Evolutionary conservation across 2,329 filamentous ascomycete species (phyloP), one percentile per base, ranked within the genome.

Genomic region (Exophiala alcalophila): DNA sequence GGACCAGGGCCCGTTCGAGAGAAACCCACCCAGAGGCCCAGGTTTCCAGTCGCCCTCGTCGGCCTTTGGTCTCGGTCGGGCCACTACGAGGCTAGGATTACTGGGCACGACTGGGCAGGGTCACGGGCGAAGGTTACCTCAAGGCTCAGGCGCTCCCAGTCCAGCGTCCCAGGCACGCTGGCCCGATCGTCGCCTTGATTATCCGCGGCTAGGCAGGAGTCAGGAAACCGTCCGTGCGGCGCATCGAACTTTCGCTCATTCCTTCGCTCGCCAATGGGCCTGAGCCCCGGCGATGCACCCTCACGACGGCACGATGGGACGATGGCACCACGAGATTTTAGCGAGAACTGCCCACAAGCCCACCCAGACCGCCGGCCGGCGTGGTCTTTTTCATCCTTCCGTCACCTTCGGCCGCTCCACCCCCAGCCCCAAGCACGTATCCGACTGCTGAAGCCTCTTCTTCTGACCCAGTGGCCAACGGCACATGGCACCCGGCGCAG

Each of bases 301-400:
- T n/a, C n/a, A n/a, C n/a, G n/a, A n/a, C n/a, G n/a, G n/a, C 12
- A 23, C 26, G 33, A 47, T 43, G 35, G 14, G 19, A 30, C 48
- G 43, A 47, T 50, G 47, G 29, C 29, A 49, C 42, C 42, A 18
- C 39, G 19, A 32, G 36, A 21, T 39, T 33, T 37, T 40, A 46
- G 42, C 42, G 32, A 44, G 18, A n/a, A n/a, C n/a, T n/a, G n/a
- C n/a, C n/a, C n/a, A n/a, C 47, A 25, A 40, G 31, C 37, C 36
- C 38, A 31, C 27, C n/a, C n/a, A n/a, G n/a, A 18, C 28, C 38
- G 30, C 20, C 14, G 27, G 15, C 18, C 28, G 15, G 27, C 28
- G 38, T 41, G 27, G 23, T 26, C 25, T 29, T 36, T 28, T 31
- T 32, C 33, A 36, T 27, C 31, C 44, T 31, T 40, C 20, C 24